Evolutionary conservation across 148 eudicot genomes (phyloP), one percentile per base, ranked within the genome.

Genomic region (Diospyros kaki): DNA sequence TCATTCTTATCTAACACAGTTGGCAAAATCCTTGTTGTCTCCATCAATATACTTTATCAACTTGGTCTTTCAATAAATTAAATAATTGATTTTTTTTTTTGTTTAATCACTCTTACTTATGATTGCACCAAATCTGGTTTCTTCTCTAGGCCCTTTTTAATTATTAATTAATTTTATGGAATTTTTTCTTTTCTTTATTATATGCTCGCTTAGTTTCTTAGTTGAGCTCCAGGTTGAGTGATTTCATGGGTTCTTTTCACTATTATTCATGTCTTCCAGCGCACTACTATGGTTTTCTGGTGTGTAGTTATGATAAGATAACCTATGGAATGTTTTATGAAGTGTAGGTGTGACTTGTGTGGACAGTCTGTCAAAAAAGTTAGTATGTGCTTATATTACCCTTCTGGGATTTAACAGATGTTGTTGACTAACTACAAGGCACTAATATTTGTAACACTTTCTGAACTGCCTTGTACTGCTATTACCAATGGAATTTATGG

Each of bases 61-160:
- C 71, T 64, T 65, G 72, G 81, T 77, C 79, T 55, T 74, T 73
- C 68, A 44, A 71, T 78, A 72, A 45, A 68, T 73, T 54, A 64
- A 54, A 75, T 50, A 63, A 64, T 76, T 64, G 63, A 61, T 10
- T 73, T 73, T 72, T 18, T 44, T 73, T 18, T 39, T 73, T 79
- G 64, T 79, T 79, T 66, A 55, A 61, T 67, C 60, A 71, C 56
- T 83, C 46, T 76, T 69, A 63, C 42, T 77, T 75, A 46, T 76
- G 55, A 79, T 64, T 73, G 83, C 72, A 51, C 66, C 69, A 71
- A 48, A 38, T 48, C 42, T 83, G 75, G 73, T 54, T 69, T 54
- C 52, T 63, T 62, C 28, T 28, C 28, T 28, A 28, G 0, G 28
- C 28, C 28, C 28, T 28, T 28, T 28, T 28, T 28, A 28, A 28